These are phyloP conservation scores for Neurospora sp. DNA, from an alignment of 2,329 filamentous ascomycete genomes.

Conservation along the genomic window DNA sequence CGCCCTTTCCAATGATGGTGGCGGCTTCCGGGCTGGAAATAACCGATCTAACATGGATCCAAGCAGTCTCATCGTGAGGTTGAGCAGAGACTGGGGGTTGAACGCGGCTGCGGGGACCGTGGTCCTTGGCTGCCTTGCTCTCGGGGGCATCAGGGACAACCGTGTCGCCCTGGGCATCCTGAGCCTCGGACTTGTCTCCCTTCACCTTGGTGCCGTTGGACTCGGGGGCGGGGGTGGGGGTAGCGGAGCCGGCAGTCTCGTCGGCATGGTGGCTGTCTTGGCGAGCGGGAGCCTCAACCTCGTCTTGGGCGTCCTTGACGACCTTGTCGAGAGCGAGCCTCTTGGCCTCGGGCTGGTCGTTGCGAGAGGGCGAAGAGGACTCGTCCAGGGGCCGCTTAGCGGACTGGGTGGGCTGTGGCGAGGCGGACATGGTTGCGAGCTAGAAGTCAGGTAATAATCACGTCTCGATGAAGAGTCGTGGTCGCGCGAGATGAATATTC, in stretches of 20 bases:
- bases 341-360: constrained; percentile 95
- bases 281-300: constrained; percentile 27
- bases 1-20: constrained; percentile 96
- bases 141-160: constrained; percentile 56
- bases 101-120: constrained; percentile 19
- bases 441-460: constrained; percentile 18
- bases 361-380: constrained; percentile 85
- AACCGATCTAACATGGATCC: constrained; percentile 94
- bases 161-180: constrained; percentile 58
- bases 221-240: constrained; percentile 31
- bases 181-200: constrained; percentile 37
- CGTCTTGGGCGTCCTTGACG: constrained; percentile 57
- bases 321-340: constrained; percentile 92
- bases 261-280: constrained; percentile 6
- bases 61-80: constrained; percentile 79
- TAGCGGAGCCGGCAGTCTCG: constrained; percentile 1
- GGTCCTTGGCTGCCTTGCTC: constrained; percentile 34
- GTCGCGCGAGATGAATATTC: constrained; percentile 24
- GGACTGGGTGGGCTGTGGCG: constrained; percentile 57
- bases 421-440: constrained; percentile 57
- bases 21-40: constrained; percentile 97
- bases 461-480: constrained; percentile 22
- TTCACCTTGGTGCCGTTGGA: constrained; percentile 41
- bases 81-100: constrained; percentile 35
- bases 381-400: constrained; percentile 94